Conservation (phyloP, 805 yeast species). For the Sugiyamaella americana region DNA sequence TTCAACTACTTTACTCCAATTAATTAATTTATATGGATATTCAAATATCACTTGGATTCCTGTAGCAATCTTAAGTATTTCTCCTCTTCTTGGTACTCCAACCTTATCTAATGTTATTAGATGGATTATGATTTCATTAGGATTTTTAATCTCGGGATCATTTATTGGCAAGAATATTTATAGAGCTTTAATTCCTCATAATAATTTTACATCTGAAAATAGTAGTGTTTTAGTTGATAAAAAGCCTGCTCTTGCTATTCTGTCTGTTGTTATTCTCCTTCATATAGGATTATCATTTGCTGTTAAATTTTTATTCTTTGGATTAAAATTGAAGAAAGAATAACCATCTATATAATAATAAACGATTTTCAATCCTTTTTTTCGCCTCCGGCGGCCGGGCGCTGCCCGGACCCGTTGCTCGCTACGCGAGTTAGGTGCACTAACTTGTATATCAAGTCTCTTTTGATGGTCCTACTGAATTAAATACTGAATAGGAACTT, state of each 20-base stretch:
- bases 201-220: constrained; percentile 18
- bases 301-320: constrained; percentile 63
- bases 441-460: background rate
- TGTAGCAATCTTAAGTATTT: constrained; percentile 54
- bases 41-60: constrained; percentile 84
- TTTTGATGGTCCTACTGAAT: too few species aligned
- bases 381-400: background rate
- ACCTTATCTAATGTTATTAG: constrained; percentile 42
- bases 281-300: constrained; percentile 57
- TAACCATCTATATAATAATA: background rate
- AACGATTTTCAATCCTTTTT: too few species aligned
- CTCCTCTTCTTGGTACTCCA: constrained; percentile 43
- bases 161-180: constrained; percentile 42
- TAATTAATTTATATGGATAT: constrained; percentile 78
- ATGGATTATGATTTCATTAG: constrained; percentile 56
- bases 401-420: background rate
- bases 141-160: constrained; percentile 56
- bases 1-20: constrained; percentile 40
- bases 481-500: too few species aligned
- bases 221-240: constrained; percentile 33
- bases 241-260: constrained; percentile 31
- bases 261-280: constrained; percentile 39
- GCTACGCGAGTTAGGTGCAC: background rate
- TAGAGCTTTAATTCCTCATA: constrained; percentile 35
- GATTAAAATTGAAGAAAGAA: constrained; percentile 23